phyloP scores from a whole-genome alignment of 495 filamentous ascomycete genomes.

The Penicillium lividum region DNA sequence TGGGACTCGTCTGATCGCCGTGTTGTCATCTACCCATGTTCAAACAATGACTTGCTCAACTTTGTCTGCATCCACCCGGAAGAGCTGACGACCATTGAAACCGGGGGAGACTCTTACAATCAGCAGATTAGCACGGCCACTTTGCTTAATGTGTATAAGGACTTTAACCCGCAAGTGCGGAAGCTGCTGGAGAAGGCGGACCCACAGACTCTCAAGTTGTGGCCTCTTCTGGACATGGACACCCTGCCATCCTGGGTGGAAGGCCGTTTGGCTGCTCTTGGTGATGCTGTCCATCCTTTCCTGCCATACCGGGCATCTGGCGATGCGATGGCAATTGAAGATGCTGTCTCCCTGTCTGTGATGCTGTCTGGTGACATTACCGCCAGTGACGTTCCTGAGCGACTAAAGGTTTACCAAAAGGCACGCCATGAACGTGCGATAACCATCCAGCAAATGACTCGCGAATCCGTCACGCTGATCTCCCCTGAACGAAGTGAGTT shows the following conservation, averaged over 20 bases:
- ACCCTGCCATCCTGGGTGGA: constrained; percentile 53
- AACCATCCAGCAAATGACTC: constrained; percentile 54
- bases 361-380: constrained; percentile 48
- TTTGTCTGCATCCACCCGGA: constrained; percentile 63
- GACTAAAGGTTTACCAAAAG: constrained; percentile 59
- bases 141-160: constrained; percentile 51
- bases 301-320: constrained; percentile 58
- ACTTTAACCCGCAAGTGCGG: constrained; percentile 48
- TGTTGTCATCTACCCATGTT: constrained; percentile 61
- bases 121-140: constrained; percentile 45
- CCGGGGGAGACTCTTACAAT: constrained; percentile 45
- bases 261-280: constrained; percentile 52
- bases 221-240: constrained; percentile 61
- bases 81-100: constrained; percentile 31
- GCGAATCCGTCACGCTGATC: constrained; percentile 31
- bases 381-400: constrained; percentile 44
- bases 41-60: constrained; percentile 56
- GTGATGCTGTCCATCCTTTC: constrained; percentile 67
- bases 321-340: constrained; percentile 60
- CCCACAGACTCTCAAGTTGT: constrained; percentile 52
- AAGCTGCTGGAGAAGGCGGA: constrained; percentile 51
- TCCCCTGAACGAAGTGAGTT: constrained; percentile 21
- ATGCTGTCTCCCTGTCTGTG: constrained; percentile 56
- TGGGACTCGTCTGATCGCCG: constrained; percentile 53
- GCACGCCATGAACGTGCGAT: constrained; percentile 55